Percentiles rank a stretch among this genome's conserved stretches.
Conservation (phyloP, 352 stramenopile species). For the Aphanomyces cochlioides region DNA sequence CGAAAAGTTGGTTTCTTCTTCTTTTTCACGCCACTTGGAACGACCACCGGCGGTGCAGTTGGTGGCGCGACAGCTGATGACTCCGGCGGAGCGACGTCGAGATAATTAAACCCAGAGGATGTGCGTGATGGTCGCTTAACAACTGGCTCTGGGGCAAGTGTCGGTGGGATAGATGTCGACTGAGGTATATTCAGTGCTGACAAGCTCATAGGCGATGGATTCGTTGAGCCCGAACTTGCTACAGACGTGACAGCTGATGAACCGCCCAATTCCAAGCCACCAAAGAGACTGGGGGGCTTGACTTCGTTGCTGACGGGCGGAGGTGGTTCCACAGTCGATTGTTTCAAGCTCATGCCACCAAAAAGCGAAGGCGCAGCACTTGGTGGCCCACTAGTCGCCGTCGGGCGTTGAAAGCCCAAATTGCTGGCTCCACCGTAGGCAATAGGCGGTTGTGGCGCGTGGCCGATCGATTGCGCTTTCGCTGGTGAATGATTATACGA, state of each 20-base stretch:
- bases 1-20: conserved; percentile 86
- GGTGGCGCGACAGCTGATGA: conserved; percentile 16
- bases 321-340: not conserved
- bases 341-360: conserved; percentile 27
- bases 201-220: conserved; percentile 18
- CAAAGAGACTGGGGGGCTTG: conserved; percentile 24
- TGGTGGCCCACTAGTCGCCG: too few species aligned
- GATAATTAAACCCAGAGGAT: conserved; percentile 48
- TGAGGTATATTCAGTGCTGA: conserved; percentile 6
- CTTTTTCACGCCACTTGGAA: conserved; percentile 45
- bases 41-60: conserved; percentile 31
- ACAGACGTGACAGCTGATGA: not conserved
- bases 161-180: not conserved
- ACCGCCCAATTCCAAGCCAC: conserved; percentile 25
- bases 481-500: conserved; percentile 24
- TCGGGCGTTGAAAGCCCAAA: conserved; percentile 8
- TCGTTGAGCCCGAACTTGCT: not conserved
- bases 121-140: not conserved
- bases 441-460: not conserved
- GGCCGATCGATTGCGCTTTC: not conserved
- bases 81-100: conserved; percentile 43
- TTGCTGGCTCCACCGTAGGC: conserved; percentile 15
- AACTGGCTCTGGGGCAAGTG: not conserved
- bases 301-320: not conserved
- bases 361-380: conserved; percentile 22